These are phyloP conservation scores for Candida oleophila DNA, from an alignment of 805 yeast species.

Conservation along the genomic window DNA sequence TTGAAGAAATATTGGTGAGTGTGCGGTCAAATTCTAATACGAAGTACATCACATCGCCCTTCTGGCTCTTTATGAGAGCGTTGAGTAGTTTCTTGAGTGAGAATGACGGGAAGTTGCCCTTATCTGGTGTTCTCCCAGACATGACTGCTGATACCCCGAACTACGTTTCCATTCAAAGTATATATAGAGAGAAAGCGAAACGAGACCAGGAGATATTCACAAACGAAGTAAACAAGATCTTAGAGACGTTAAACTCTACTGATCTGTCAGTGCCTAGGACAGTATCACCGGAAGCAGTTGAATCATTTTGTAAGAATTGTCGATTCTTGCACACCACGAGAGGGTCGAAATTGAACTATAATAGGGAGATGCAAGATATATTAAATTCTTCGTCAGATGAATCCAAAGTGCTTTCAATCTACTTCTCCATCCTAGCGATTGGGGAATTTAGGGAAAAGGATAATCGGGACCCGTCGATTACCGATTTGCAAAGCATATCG, in stretches of 20 bases:
- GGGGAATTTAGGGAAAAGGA: conserved; percentile 18
- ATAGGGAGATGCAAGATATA: conserved; percentile 14
- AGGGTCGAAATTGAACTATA: conserved; percentile 36
- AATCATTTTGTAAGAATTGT: conserved; percentile 62
- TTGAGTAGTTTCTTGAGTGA: conserved; percentile 46
- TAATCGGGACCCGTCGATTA: conserved; percentile 15
- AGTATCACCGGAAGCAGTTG: conserved; percentile 27
- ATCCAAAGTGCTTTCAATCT: conserved; percentile 28
- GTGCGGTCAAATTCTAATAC: neutral
- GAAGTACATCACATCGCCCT: conserved; percentile 20
- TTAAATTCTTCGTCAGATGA: conserved; percentile 9
- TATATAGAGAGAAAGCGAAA: conserved; percentile 57
- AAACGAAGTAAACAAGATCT: conserved; percentile 25
- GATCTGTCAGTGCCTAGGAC: neutral
- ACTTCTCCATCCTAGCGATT: conserved; percentile 43
- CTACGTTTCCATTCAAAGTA: conserved; percentile 55
- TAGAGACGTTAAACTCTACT: conserved; percentile 7
- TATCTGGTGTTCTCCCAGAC: conserved; percentile 78
- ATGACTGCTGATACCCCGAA: conserved; percentile 76
- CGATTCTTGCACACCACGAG: conserved; percentile 48
- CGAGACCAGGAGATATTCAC: conserved; percentile 46
- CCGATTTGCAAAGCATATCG: conserved; percentile 19
- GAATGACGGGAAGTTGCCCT: conserved; percentile 51
- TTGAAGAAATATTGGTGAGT: conserved; percentile 19
- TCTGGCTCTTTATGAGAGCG: conserved; percentile 65